Evolutionary conservation across 257 asterid genomes (phyloP), one percentile per base, ranked within the genome.

Genomic region (Solanum infundibuliforme): DNA sequence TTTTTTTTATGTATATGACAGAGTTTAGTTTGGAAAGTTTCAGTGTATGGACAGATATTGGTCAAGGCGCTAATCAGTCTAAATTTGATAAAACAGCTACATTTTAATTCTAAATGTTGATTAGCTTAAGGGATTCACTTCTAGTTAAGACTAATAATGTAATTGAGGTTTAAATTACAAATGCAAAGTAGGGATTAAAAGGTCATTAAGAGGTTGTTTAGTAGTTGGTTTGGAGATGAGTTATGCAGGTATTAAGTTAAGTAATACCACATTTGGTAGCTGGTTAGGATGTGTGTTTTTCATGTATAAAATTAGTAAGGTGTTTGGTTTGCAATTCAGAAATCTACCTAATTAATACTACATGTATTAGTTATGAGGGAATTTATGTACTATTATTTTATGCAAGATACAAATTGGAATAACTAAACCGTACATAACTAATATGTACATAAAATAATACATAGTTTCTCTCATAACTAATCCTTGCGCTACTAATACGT

Each of bases 41-140:
- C 7, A 71, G 83, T 87, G 72, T 87, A 84, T 36, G 14, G 89
- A 88, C 85, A 87, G 79, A 86, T 86, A 29, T 77, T 85, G 81
- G 93, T 92, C 93, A 90, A 86, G 86, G 84, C 62, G 62, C 87
- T 88, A 86, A 89, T 76, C 85, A 86, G 86, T 82, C 91, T 88
- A 89, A 88, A 32, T 55, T 83, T 62, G n/a, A 83, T 35, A 55
- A 74, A 69, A 43, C 38, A 29, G 31, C 38, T 3, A 58, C 29
- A 73, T 73, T 13, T 84, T 58, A 20, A 55, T 55, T 77, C 34
- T 34, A 36, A 14, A 46, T 20, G 52, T 35, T 7, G 83, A 29
- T 43, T 32, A 85, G 41, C 3, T 68, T 55, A 60, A 39, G 55
- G 7, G 86, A 55, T 71, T 38, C 41, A 34, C 60, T 60, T 77